phyloP scores from a whole-genome alignment of 441 rosid species.

The Aquilaria agallochum region DNA sequence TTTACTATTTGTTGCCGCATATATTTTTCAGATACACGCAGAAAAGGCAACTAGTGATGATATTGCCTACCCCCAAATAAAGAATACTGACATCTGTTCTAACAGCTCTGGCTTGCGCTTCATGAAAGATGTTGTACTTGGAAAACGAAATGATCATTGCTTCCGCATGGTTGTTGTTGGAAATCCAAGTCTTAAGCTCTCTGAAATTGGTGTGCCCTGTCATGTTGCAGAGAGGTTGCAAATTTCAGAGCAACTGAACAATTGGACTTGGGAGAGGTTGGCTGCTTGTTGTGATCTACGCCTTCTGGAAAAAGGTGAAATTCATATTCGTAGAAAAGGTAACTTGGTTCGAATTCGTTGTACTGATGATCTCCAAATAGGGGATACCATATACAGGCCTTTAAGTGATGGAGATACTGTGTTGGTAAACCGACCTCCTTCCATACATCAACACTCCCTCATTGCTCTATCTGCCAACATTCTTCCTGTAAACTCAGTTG shows the following conservation, averaged over 20 bases:
- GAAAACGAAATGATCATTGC: slow-evolving; percentile 79
- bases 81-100: slow-evolving; percentile 40
- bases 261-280: slow-evolving; percentile 67
- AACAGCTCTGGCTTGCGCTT: slow-evolving; percentile 77
- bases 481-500: slow-evolving; percentile 66
- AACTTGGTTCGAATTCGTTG: slow-evolving; percentile 37
- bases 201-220: slow-evolving; percentile 88
- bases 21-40: slow-evolving; percentile 54
- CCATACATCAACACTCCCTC: slow-evolving; percentile 93
- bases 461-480: slow-evolving; percentile 72
- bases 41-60: slow-evolving; percentile 54
- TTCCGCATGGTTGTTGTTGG: slow-evolving; percentile 95
- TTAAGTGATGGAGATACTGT: slow-evolving; percentile 74
- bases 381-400: slow-evolving; percentile 67
- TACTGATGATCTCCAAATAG: slow-evolving; percentile 47
- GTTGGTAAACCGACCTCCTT: slow-evolving; percentile 90
- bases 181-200: slow-evolving; percentile 70
- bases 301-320: slow-evolving; percentile 61
- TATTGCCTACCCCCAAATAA: slow-evolving; percentile 30
- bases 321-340: slow-evolving; percentile 63
- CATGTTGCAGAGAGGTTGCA: slow-evolving; percentile 75
- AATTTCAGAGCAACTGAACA: slow-evolving; percentile 68
- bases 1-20: slow-evolving; percentile 15
- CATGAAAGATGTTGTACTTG: slow-evolving; percentile 89
- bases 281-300: slow-evolving; percentile 40